Conservation (phyloP, 1,284 basidiomycete genomes). For the Melampsora larici-populina region DNA sequence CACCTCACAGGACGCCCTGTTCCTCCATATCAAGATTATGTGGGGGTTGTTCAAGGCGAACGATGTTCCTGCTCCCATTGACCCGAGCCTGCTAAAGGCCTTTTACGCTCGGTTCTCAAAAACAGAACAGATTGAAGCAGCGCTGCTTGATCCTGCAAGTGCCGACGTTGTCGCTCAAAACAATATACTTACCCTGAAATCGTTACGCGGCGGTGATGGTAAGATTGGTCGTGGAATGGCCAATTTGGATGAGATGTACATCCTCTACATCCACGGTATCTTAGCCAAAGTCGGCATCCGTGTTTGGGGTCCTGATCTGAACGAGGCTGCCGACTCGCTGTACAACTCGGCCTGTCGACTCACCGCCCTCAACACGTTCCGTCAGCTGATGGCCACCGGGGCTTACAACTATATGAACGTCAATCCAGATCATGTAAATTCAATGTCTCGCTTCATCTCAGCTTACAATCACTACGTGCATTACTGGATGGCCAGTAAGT, state of each 20-base stretch:
- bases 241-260: conserved; percentile 19
- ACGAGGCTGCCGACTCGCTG: too few relatives aligned
- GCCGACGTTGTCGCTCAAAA: background rate
- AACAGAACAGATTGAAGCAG: background rate
- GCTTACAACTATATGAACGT: conserved; percentile 35
- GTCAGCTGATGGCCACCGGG: background rate
- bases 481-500: background rate
- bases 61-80: background rate
- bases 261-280: conserved; percentile 4
- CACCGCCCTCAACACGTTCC: conserved; percentile 19
- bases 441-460: background rate
- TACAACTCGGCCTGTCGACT: too few relatives aligned
- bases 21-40: conserved; percentile 24
- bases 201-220: background rate
- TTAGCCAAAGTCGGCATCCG: too few relatives aligned
- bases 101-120: background rate
- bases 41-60: conserved; percentile 21
- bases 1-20: conserved; percentile 8
- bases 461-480: conserved; percentile 33
- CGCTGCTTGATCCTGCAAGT: background rate
- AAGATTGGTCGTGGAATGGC: conserved; percentile 20
- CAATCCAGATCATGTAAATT: background rate
- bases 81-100: background rate
- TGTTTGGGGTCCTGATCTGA: too few relatives aligned
- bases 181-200: background rate